phyloP scores from a whole-genome alignment of 345 rosid species.

The Barbarea vulgaris region DNA sequence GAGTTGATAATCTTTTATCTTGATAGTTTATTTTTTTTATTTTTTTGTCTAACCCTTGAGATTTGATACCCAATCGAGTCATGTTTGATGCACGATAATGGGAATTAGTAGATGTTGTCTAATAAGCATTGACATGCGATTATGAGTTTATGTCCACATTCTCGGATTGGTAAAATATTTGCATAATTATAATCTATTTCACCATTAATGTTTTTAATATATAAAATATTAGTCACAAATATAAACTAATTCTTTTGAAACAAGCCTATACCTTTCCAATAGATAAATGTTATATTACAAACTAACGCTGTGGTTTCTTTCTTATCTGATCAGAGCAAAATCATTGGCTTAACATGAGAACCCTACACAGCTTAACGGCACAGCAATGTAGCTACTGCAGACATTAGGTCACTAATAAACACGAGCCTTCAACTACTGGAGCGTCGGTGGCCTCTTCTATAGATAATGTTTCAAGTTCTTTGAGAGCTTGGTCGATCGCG shows the following conservation, averaged over 20 bases:
- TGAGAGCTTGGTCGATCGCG: slow-evolving; percentile 52
- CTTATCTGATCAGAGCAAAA: not conserved
- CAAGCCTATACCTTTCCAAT: not conserved
- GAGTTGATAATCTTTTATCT: too few species aligned
- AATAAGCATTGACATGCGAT: too few species aligned
- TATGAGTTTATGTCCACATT: too few species aligned
- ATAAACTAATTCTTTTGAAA: not conserved
- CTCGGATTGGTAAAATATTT: too few species aligned
- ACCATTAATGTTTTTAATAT: too few species aligned
- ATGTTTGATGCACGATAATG: too few species aligned
- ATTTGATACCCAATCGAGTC: too few species aligned
- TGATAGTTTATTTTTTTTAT: too few species aligned
- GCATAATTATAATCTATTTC: too few species aligned
- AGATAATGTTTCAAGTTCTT: slow-evolving; percentile 14
- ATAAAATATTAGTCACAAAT: not conserved
- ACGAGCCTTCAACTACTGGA: not conserved
- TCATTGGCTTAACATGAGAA: not conserved
- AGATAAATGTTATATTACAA: not conserved
- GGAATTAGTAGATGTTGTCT: too few species aligned
- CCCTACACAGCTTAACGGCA: not conserved
- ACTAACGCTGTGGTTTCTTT: not conserved
- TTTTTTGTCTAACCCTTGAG: too few species aligned
- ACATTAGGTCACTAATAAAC: not conserved
- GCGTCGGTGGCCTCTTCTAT: not conserved
- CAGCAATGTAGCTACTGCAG: not conserved